phyloP scores from a whole-genome alignment of 805 yeast species.

The Saturnispora galanensis region DNA sequence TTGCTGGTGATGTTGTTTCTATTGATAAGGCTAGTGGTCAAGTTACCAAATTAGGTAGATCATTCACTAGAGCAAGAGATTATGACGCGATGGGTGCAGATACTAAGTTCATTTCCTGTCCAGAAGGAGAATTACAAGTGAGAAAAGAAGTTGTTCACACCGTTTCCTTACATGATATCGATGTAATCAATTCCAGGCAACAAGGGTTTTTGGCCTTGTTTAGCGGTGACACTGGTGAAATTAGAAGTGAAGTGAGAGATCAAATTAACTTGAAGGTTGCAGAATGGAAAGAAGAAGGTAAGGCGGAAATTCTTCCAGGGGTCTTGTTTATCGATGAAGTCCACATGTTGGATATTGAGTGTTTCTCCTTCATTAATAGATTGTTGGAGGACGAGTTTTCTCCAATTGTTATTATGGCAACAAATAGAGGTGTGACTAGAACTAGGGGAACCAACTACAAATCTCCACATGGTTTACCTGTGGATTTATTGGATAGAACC shows the following conservation, averaged over 20 bases:
- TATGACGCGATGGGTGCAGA: conserved; percentile 98
- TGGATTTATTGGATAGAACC: conserved; percentile 85
- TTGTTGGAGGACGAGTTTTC: conserved; percentile 89
- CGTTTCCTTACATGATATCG: conserved; percentile 92
- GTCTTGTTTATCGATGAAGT: conserved; percentile 96
- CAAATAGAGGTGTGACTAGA: conserved; percentile 88
- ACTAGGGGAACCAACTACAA: conserved; percentile 85
- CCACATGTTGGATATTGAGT: conserved; percentile 95
- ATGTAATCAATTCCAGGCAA: conserved; percentile 92
- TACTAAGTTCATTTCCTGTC: conserved; percentile 77
- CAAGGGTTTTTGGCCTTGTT: conserved; percentile 45
- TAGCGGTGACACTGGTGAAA: conserved; percentile 88
- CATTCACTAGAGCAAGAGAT: conserved; percentile 98
- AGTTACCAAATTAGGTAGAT: conserved; percentile 92
- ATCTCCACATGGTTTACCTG: conserved; percentile 95
- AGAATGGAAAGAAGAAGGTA: conserved; percentile 94
- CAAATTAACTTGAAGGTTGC: conserved; percentile 58
- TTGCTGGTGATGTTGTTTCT: conserved; percentile 94
- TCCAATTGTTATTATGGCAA: conserved; percentile 91
- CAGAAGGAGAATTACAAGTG: conserved; percentile 97
- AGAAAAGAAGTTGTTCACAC: conserved; percentile 97
- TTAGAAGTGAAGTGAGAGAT: conserved; percentile 79
- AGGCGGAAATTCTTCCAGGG: conserved; percentile 96
- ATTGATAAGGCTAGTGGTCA: conserved; percentile 97
- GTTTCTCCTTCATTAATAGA: conserved; percentile 87